Evolutionary conservation across 1,284 basidiomycete species (phyloP), one percentile per base, ranked within the genome.

Genomic region (Sphagnurus paluster): DNA sequence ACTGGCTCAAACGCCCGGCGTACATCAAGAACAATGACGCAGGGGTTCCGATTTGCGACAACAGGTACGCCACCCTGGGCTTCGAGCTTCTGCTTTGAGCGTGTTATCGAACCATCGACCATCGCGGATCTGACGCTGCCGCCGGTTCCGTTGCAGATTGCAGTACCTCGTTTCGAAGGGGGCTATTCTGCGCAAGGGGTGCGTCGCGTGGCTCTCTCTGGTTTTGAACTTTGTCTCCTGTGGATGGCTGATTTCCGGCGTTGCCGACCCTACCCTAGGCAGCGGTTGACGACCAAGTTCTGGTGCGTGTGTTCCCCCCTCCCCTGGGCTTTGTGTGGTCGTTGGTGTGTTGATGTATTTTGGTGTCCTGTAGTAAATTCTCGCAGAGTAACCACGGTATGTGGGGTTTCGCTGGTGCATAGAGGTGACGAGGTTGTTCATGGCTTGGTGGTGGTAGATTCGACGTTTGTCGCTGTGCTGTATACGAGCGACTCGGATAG

Each of bases 81-180:
- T n/a, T n/a, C n/a, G n/a, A n/a, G n/a, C n/a, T n/a, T n/a, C 34
- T 50, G 39, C 48, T 49, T 40, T 26, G 49, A n/a, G n/a, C n/a
- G n/a, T n/a, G n/a, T n/a, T n/a, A n/a, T n/a, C n/a, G n/a, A n/a
- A n/a, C n/a, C n/a, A n/a, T n/a, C n/a, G n/a, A n/a, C n/a, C n/a
- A n/a, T n/a, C 52, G 40, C 44, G 53, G 40, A 55, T 52, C 52
- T 55, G 30, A 39, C 59, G 29, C 53, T 49, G 53, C 61, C 56
- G 57, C 46, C 58, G 61, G 57, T 54, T 63, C 55, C 55, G 56
- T 32, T 28, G 40, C 57, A 90, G 88, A 55, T 66, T 91, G 50
- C 87, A 90, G 60, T 91, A 90, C 64, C 74, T 92, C 40, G 87
- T 91, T 39, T 79, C 80, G 51, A 90, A 90, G 67, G 88, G 89